phyloP scores from a whole-genome alignment of 257 asterid species.

The Ocimum tenuiflorum region DNA sequence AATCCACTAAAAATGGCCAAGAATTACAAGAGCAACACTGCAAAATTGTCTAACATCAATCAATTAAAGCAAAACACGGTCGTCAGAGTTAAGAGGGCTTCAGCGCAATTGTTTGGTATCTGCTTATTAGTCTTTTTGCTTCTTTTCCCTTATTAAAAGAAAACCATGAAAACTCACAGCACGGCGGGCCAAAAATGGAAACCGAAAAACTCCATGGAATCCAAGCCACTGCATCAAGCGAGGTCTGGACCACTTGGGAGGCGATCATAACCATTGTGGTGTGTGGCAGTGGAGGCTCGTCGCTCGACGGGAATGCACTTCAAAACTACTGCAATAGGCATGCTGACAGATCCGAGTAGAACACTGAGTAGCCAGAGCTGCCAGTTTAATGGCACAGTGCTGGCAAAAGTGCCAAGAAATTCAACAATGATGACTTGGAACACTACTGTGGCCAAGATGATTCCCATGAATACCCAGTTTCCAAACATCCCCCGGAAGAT shows the following conservation, averaged over 20 bases:
- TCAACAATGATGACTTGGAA: constrained; percentile 86
- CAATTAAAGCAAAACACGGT: too few species aligned
- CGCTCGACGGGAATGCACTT: constrained; percentile 70
- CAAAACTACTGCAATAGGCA: constrained; percentile 63
- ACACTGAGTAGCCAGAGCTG: constrained; percentile 71
- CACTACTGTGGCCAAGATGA: constrained; percentile 50
- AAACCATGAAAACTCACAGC: too few species aligned
- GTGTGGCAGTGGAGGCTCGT: constrained; percentile 28
- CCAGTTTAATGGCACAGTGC: constrained; percentile 82
- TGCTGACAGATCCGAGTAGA: constrained; percentile 49
- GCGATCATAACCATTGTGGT: constrained; percentile 61
- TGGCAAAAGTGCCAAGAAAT: constrained; percentile 84
- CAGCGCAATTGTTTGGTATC: too few species aligned
- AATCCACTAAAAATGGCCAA: too few species aligned
- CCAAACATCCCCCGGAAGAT: constrained; percentile 61
- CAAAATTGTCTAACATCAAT: too few species aligned
- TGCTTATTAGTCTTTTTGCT: too few species aligned
- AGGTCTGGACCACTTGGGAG: constrained; percentile 56
- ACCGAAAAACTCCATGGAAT: not conserved
- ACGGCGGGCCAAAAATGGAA: not conserved
- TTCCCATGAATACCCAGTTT: constrained; percentile 63
- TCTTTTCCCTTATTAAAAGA: too few species aligned
- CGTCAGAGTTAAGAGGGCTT: too few species aligned
- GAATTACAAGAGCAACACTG: too few species aligned
- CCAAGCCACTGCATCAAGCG: constrained; percentile 23